phyloP scores from a whole-genome alignment of 2,329 filamentous ascomycete genomes.

The Neoscytalidium dimidiatum region DNA sequence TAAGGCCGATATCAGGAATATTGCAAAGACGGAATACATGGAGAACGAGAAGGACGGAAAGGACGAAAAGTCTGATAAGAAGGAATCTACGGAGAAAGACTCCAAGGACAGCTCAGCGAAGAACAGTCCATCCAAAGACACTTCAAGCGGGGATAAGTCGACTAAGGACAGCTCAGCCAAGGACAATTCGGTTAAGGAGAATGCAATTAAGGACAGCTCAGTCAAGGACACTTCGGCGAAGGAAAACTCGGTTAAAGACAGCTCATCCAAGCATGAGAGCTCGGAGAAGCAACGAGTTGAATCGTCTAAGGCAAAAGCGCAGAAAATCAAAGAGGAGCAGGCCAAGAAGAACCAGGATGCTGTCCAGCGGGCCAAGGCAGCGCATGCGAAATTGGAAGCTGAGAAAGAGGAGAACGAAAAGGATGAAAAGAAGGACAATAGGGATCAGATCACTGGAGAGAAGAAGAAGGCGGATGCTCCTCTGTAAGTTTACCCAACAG shows the following conservation, averaged over 20 bases:
- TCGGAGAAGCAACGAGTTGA: background rate
- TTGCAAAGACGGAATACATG: slow-evolving; percentile 58
- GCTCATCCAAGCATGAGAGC: background rate
- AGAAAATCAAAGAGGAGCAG: background rate
- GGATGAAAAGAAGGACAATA: background rate
- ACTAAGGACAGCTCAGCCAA: background rate
- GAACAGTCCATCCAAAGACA: background rate
- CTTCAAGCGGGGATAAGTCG: background rate
- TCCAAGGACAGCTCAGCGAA: background rate
- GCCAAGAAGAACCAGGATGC: slow-evolving; percentile 5
- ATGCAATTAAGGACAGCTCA: background rate
- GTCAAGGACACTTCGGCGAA: background rate
- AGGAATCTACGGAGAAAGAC: background rate
- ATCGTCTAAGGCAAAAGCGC: slow-evolving; percentile 8
- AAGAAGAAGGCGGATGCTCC: slow-evolving; percentile 7
- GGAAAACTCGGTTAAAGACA: background rate
- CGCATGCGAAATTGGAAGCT: background rate
- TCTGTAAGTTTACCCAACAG: background rate
- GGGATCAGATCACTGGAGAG: slow-evolving; percentile 7
- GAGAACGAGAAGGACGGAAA: slow-evolving; percentile 44
- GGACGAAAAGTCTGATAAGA: background rate
- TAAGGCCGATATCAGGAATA: slow-evolving; percentile 73
- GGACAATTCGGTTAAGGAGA: background rate
- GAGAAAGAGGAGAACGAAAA: slow-evolving; percentile 3
- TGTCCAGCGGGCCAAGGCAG: background rate